phyloP scores from a whole-genome alignment of 495 filamentous ascomycete genomes.

The Penicillium psychrofluorescens region DNA sequence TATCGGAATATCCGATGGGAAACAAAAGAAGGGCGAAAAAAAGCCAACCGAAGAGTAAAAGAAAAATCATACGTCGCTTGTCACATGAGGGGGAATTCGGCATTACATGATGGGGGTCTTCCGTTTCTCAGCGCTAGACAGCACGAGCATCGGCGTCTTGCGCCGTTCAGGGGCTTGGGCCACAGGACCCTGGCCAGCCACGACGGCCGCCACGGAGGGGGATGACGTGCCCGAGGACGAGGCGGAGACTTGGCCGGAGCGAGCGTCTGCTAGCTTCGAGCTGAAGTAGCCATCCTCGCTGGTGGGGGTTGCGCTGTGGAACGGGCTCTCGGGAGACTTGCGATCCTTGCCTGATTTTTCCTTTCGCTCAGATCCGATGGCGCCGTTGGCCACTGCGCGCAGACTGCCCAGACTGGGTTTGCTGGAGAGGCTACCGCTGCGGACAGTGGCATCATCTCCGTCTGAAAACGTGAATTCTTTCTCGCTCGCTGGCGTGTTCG shows the following conservation, averaged over 20 bases:
- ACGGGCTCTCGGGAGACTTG: conserved; percentile 43
- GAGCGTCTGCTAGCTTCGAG: conserved; percentile 45
- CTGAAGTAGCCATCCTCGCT: conserved; percentile 56
- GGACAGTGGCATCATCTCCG: conserved; percentile 73
- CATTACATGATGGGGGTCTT: conserved; percentile 60
- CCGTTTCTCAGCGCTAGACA: conserved; percentile 86
- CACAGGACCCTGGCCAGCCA: conserved; percentile 38
- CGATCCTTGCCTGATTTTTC: conserved; percentile 54
- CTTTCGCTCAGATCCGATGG: conserved; percentile 79
- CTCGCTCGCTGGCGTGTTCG: conserved; percentile 85
- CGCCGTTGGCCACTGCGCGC: conserved; percentile 69
- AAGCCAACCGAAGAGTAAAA: not conserved
- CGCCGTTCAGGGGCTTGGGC: conserved; percentile 53
- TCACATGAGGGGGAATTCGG: conserved; percentile 31
- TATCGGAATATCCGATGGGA: no score
- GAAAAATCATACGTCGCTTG: conserved; percentile 28
- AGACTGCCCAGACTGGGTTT: conserved; percentile 73
- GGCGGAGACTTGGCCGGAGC: conserved; percentile 28
- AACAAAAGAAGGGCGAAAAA: not conserved
- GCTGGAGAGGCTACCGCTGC: conserved; percentile 74
- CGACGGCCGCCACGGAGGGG: conserved; percentile 40
- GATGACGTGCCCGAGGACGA: conserved; percentile 22
- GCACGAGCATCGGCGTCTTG: conserved; percentile 78
- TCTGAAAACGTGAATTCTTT: conserved; percentile 77
- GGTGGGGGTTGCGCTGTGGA: conserved; percentile 38